Conservation (phyloP, 164 flowering plant genomes). For the Chimonanthus salicifolius region DNA sequence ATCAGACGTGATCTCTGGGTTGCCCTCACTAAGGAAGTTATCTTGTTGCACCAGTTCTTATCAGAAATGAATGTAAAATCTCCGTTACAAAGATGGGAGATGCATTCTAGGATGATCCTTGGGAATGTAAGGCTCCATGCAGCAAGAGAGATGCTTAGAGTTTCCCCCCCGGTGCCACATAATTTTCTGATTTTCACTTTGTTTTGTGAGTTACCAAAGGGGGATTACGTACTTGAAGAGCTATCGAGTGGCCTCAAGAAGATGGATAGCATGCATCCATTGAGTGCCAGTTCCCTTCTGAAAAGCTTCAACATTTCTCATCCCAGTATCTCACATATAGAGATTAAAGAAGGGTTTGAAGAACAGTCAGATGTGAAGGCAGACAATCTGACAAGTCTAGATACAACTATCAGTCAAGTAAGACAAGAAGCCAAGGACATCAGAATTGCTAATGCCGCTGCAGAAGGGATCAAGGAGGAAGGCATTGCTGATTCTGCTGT, state of each 20-base stretch:
- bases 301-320: constrained; percentile 41
- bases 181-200: constrained; percentile 75
- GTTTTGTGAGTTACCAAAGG: constrained; percentile 81
- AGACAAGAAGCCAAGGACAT: constrained; percentile 67
- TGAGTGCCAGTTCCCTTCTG: constrained; percentile 64
- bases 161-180: constrained; percentile 67
- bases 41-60: constrained; percentile 58
- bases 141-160: constrained; percentile 82
- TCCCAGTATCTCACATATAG: constrained; percentile 14
- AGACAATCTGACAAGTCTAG: constrained; percentile 38
- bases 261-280: constrained; percentile 36
- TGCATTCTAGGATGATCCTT: constrained; percentile 72
- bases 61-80: constrained; percentile 39
- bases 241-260: constrained; percentile 53
- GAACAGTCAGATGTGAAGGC: constrained; percentile 15
- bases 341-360: constrained; percentile 26
- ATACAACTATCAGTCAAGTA: constrained; percentile 49
- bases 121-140: constrained; percentile 83
- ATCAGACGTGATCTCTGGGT: constrained; percentile 95
- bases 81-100: constrained; percentile 61
- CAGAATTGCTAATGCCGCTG: constrained; percentile 56
- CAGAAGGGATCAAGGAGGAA: constrained; percentile 63
- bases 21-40: constrained; percentile 61
- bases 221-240: constrained; percentile 79
- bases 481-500: constrained; percentile 56